Evolutionary conservation across 2,329 filamentous ascomycete species (phyloP), one percentile per base, ranked within the genome.

Genomic region (Sclerotinia trifoliorum): DNA sequence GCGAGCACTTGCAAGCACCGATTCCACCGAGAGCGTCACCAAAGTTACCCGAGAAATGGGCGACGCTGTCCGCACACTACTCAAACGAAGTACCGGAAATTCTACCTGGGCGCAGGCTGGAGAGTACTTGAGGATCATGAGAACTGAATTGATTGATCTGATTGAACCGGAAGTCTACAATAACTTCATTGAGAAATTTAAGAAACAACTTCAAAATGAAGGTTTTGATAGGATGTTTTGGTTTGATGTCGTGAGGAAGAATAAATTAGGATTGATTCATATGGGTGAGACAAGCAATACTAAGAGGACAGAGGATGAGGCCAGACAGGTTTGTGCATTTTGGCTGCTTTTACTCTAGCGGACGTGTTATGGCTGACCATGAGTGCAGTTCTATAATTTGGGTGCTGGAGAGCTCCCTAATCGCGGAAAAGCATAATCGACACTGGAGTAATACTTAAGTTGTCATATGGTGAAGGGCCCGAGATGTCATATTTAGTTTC

Each of bases 81-180:
- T 97, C 70, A 85, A 81, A 26, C 84, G 89, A 72, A 94, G 91
- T 73, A 86, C 94, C 17, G 93, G 91, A 1, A 90, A 94, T 71
- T 83, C 83, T 65, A 88, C 88, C 66, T 96, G 97, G 75, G 85
- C 85, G 13, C 86, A 88, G 26, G 92, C 90, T 1, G 80, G 92
- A 13, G 94, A 97, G 78, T 88, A 88, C 46, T 80, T 97, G 24
- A 85, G 88, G 1, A 89, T 91, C 1, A 88, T 98, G 85, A 86
- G 94, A 13, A 88, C 93, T 26, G 89, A 93, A 78, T 82, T 96
- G 71, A 83, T 89, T 7, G 87, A 88, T 7, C 83, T 92, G 42
- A 94, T 97, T 76, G 88, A 92, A 77, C 90, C 92, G 0, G 84
- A 78, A 0, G 74, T 92, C 39, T 99, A 91, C 79, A 97, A 98